Evolutionary conservation across 1,284 basidiomycete genomes (phyloP), one percentile per base, ranked within the genome.

Genomic region (Apiotrichum akiyoshidainum): DNA sequence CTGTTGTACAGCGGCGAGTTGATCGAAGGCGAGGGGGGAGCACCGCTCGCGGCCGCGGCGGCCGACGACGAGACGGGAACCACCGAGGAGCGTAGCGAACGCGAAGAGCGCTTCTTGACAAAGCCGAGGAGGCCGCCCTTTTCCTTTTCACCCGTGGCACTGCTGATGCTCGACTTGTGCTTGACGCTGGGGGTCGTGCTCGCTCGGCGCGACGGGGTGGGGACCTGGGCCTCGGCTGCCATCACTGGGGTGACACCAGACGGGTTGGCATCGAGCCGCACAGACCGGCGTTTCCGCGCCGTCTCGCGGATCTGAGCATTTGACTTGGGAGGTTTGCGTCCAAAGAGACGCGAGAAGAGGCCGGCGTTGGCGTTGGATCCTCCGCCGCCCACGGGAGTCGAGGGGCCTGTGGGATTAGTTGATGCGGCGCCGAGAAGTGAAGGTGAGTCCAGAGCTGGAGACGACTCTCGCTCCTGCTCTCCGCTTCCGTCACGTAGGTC

Each of bases 271-370:
- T 50, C 48, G n/a, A 50, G 8, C 16, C 48, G 48, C 11, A 50
- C 37, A 13, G 48, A 50, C n/a, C 48, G n/a, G 4, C 48, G 48
- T 13, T 50, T 50, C 4, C 48, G 34, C 19, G 48, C 48, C 10
- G n/a, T 37, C 35, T 50, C 48, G 22, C 48, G 48, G 21, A 35
- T 17, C 10, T 22, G 37, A 33, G 16, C 7, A 31, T 31, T 31
- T 12, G 48, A 21, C 35, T 50, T 39, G 9, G 48, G 6, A 11
- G 48, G 41, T 14, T 35, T 42, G 40, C 51, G 51, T 12, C 51
- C 51, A 45, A 52, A 52, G 33, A 52, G 17, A 3, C 51, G 22
- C 2, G 51, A 41, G 33, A 52, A 52, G 40, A 52, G 26, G 10
- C 51, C 51, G 12, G 19, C 19, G 37, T 50, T 50, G 13, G 19